These are phyloP conservation scores for Microbotryomycetes sp. DNA, from an alignment of 1,284 basidiomycete genomes.

Conservation along the genomic window DNA sequence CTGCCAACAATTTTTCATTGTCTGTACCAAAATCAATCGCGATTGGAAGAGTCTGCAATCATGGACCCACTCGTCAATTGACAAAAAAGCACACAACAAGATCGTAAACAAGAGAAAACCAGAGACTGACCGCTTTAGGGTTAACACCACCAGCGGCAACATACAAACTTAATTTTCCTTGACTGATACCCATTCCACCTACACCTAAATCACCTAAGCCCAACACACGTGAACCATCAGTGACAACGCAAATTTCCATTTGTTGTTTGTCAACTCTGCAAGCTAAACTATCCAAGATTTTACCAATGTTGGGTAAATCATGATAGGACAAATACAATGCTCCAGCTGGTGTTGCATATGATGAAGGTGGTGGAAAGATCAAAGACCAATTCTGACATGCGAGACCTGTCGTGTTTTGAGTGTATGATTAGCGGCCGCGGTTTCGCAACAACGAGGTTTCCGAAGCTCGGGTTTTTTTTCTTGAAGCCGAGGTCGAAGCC, in stretches of 20 bases:
- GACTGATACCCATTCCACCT: conserved; percentile 68
- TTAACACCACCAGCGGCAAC: conserved; percentile 69
- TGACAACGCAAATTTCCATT: conserved; percentile 42
- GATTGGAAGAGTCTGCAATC: conserved; percentile 63
- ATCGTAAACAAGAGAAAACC: not conserved
- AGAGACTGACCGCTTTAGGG: conserved; percentile 53
- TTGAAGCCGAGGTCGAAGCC: conserved; percentile 14
- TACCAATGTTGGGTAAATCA: conserved; percentile 60
- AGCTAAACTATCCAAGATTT: conserved; percentile 41
- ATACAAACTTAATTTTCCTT: conserved; percentile 88
- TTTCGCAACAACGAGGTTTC: too few species aligned
- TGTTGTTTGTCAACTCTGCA: conserved; percentile 33
- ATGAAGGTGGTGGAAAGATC: conserved; percentile 25
- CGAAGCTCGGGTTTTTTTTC: conserved; percentile 2
- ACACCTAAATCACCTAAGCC: conserved; percentile 78
- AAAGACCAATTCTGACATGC: conserved; percentile 31
- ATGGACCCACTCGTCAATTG: too few species aligned
- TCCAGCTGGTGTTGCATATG: conserved; percentile 10
- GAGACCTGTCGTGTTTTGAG: conserved; percentile 7
- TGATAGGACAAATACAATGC: conserved; percentile 65
- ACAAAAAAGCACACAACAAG: not conserved
- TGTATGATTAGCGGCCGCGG: not conserved
- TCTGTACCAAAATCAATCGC: conserved; percentile 82
- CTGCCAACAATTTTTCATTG: conserved; percentile 70
- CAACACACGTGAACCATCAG: conserved; percentile 84